Conservation (phyloP, 306 rosid species). For the Trichosanthes cucumerina region DNA sequence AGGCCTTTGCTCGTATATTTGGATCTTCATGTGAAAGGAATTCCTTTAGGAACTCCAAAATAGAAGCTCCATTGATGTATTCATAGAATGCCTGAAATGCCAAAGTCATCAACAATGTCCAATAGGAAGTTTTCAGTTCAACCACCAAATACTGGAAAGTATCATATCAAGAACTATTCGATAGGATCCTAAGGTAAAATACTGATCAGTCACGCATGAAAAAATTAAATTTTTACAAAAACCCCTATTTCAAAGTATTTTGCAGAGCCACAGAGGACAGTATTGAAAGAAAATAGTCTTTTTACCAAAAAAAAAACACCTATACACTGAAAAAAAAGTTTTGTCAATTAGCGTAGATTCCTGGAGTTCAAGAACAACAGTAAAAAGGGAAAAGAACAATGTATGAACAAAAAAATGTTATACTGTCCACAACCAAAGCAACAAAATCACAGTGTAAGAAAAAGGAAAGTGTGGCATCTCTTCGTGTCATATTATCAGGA, state of each 20-base stretch:
- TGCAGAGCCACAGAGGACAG: background rate
- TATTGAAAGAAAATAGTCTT: background rate
- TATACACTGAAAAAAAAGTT: background rate
- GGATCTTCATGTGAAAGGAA: slow-evolving; percentile 83
- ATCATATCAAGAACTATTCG: background rate
- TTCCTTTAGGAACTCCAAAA: slow-evolving; percentile 69
- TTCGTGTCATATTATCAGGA: background rate
- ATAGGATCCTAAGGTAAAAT: background rate
- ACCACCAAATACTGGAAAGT: background rate
- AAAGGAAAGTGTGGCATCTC: background rate
- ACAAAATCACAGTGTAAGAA: background rate
- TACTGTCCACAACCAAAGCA: background rate
- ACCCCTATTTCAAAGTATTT: background rate
- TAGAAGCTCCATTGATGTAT: slow-evolving; percentile 59
- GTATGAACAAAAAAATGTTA: background rate
- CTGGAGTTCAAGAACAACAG: background rate
- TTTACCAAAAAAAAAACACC: too few species aligned
- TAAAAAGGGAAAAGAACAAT: background rate
- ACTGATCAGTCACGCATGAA: background rate
- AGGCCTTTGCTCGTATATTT: slow-evolving; percentile 81
- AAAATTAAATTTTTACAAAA: background rate
- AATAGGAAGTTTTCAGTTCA: background rate
- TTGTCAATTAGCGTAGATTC: background rate
- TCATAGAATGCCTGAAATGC: slow-evolving; percentile 64
- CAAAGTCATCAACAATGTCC: slow-evolving; percentile 1